Evolutionary conservation across 2,329 filamentous ascomycete species (phyloP), one percentile per base, ranked within the genome.

Genomic region (Sporothrix brasiliensis): DNA sequence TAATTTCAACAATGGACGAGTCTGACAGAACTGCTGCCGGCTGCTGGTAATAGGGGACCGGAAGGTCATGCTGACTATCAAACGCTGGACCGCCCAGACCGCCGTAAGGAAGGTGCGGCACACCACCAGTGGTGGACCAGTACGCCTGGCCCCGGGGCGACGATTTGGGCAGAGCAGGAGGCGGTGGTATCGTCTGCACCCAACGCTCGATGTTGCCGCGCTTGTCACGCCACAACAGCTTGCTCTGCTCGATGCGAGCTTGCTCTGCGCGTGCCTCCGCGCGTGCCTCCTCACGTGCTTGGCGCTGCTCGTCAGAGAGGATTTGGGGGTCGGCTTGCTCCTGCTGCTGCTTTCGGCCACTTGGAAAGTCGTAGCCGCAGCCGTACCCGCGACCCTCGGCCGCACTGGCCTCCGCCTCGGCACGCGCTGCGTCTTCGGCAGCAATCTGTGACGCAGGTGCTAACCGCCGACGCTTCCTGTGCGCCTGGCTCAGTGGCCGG

Each of bases 1-100:
- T 70, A 27, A 73, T 73, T 41, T 73, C 72, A 10, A 73, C 58
- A 27, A 73, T 50, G 19, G 72, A 73, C 52, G 72, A 71, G 24
- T 65, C 70, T 14, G 70, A 67, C 21, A 61, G 30, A 2, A 50
- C 19, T 24, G 30, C 54, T 4, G 54, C 49, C 47, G 21, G n/a
- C 30, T 56, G 41, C 14, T 27, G 30, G 44, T 47, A 27, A 4
- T 27, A 44, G 56, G 39, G 6, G n/a, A 21, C 41, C 10, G 41
- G 41, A 13, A 6, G 50, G n/a, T n/a, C 30, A 10, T 49, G 47
- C 4, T 49, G 47, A 27, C 47, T n/a, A 24, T 34, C 44, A 34
- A 66, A 52, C 2, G 63, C 24, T 9, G 63, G 63, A 4, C 63
- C 63, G 7, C 47, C 63, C 16, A 66, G 27, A 10, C 47, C 63